A percentile compares a stretch with the other conserved stretches of the same genome.
phyloP scores from a whole-genome alignment of 768 basidiomycete genomes.

The Podaxis mareebaensis region DNA sequence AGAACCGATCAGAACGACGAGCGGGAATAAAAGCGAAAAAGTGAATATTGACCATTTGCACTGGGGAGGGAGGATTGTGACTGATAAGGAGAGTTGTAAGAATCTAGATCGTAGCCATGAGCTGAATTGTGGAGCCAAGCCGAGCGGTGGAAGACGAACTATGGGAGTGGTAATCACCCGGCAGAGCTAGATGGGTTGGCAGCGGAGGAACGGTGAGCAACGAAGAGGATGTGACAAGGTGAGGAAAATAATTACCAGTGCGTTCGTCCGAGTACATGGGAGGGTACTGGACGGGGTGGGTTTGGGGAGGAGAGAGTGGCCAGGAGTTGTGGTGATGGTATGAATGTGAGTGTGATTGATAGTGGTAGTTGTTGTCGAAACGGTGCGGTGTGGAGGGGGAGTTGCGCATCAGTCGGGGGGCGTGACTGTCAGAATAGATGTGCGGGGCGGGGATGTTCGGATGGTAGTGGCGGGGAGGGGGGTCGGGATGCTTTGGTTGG shows the following conservation, averaged over 20 bases:
- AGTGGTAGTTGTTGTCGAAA: slow-evolving; percentile 28
- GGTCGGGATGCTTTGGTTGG: slow-evolving; percentile 12
- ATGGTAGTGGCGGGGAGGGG: slow-evolving; percentile 1
- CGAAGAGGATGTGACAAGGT: slow-evolving; percentile 10
- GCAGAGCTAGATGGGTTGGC: slow-evolving; percentile 34
- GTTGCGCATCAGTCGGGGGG: slow-evolving; percentile 34
- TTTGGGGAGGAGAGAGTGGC: slow-evolving; percentile 18
- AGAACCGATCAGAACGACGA: slow-evolving; percentile 1
- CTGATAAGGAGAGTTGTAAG: not conserved
- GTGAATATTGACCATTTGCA: not conserved
- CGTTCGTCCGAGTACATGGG: slow-evolving; percentile 60
- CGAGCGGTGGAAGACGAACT: slow-evolving; percentile 30
- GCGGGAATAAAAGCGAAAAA: not conserved
- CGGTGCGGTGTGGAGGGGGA: slow-evolving; percentile 17
- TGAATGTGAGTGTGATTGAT: slow-evolving; percentile 26
- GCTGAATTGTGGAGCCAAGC: slow-evolving; percentile 10
- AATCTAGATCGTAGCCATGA: slow-evolving; percentile 14
- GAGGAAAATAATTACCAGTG: slow-evolving; percentile 41
- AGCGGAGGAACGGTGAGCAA: slow-evolving; percentile 9
- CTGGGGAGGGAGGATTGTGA: not conserved
- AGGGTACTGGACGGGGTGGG: slow-evolving; percentile 33
- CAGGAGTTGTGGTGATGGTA: not conserved
- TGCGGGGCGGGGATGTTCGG: slow-evolving; percentile 7
- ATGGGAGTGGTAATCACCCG: slow-evolving; percentile 42
- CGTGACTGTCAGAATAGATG: slow-evolving; percentile 19